A percentile compares a stretch with the other conserved stretches of the same genome.
These are phyloP conservation scores for Thelonectria olida DNA, from an alignment of 2,329 filamentous ascomycete genomes.

Conservation along the genomic window DNA sequence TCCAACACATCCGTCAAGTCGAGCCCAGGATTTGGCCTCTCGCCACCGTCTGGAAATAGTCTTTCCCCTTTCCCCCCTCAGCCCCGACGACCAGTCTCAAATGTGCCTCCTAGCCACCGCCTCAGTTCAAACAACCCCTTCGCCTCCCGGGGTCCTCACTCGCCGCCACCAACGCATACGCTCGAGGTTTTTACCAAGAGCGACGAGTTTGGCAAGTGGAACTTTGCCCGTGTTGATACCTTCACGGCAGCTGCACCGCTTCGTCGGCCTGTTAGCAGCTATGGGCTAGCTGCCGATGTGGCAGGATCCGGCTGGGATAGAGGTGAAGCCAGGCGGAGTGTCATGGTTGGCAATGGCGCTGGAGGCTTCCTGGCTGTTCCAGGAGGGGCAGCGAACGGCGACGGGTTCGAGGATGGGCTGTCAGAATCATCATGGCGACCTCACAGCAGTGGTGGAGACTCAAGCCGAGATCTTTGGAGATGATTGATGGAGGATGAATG, in stretches of 20 bases:
- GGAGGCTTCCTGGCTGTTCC: conserved; percentile 65
- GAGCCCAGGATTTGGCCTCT: conserved; percentile 36
- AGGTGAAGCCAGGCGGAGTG: conserved; percentile 62
- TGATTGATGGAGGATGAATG: conserved; percentile 2
- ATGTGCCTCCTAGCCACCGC: conserved; percentile 46
- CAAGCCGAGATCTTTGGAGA: conserved; percentile 38
- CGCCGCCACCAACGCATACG: conserved; percentile 58
- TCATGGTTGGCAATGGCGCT: conserved; percentile 61
- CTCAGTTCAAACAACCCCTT: conserved; percentile 72
- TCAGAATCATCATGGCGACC: conserved; percentile 42
- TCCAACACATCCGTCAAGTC: conserved; percentile 42
- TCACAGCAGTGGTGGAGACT: conserved; percentile 52
- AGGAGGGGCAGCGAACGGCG: conserved; percentile 31
- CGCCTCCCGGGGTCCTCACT: conserved; percentile 47
- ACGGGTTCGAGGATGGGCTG: conserved; percentile 19
- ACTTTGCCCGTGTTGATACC: conserved; percentile 60
- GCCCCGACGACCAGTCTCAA: conserved; percentile 42
- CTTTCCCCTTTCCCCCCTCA: conserved; percentile 36
- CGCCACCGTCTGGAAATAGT: conserved; percentile 31
- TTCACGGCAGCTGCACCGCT: conserved; percentile 35
- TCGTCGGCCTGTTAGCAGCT: conserved; percentile 62
- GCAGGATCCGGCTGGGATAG: conserved; percentile 59
- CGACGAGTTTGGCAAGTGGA: conserved; percentile 67
- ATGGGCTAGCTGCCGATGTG: conserved; percentile 64
- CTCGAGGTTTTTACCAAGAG: conserved; percentile 70